A percentile compares a stretch with the other conserved stretches of the same genome.
These are phyloP conservation scores for Mallotus nudiflorus DNA, from an alignment of 345 rosid genomes.

Conservation along the genomic window DNA sequence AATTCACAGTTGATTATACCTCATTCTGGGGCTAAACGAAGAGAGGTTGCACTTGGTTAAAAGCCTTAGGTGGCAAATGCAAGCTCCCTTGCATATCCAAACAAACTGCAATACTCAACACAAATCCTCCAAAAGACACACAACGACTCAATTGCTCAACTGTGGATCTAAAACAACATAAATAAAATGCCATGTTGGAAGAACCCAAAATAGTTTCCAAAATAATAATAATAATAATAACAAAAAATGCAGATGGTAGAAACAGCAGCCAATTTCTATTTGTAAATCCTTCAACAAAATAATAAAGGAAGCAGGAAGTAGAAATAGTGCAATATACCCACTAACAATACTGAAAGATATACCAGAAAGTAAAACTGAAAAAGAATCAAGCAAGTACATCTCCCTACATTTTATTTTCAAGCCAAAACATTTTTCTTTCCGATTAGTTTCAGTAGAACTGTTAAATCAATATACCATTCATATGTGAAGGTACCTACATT, in stretches of 20 bases:
- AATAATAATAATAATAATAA: no score
- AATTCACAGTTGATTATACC: neutral
- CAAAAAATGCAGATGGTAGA: no score
- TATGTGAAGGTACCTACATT: neutral
- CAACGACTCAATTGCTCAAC: constrained; percentile 5
- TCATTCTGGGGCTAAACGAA: constrained; percentile 39
- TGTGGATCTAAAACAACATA: no score
- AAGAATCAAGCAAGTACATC: neutral
- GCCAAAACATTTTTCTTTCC: neutral
- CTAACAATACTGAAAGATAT: neutral
- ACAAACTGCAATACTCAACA: neutral
- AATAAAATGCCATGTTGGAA: neutral
- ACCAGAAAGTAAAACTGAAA: neutral
- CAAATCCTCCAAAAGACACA: neutral
- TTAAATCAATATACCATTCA: neutral
- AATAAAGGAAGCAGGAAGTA: neutral
- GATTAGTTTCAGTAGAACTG: no score
- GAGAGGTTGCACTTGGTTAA: neutral
- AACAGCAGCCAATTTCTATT: no score
- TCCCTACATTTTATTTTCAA: neutral
- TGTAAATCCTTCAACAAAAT: neutral
- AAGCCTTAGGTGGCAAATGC: neutral
- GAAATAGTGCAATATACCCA: neutral
- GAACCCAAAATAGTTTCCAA: neutral
- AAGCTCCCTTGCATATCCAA: neutral